Conservation (phyloP, 495 filamentous ascomycete genomes). For the Evansstolkia leycettana region DNA sequence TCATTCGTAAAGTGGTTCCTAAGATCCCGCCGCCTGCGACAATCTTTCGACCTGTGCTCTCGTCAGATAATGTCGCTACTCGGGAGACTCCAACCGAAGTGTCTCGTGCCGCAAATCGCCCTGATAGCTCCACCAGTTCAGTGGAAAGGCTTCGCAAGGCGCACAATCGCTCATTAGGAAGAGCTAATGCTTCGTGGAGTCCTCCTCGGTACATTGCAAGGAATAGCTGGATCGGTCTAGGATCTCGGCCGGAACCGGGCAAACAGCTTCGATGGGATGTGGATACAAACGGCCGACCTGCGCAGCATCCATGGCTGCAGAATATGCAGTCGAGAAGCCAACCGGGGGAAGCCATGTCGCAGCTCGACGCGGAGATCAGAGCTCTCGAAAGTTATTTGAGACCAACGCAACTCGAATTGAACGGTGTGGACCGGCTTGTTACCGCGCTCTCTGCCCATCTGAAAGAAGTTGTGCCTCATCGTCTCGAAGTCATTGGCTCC, state of each 20-base stretch:
- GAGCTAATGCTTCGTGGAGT: too few species aligned
- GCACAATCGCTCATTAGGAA: too few species aligned
- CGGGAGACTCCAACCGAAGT: neutral
- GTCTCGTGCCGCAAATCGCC: neutral
- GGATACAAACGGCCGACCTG: conserved; percentile 4
- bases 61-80: conserved; percentile 1
- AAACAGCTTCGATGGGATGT: conserved; percentile 9
- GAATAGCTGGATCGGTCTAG: too few species aligned
- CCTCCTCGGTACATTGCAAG: too few species aligned
- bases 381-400: conserved; percentile 32
- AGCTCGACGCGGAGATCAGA: conserved; percentile 33
- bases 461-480: conserved; percentile 7
- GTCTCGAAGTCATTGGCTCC: conserved; percentile 37
- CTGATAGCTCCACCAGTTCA: neutral
- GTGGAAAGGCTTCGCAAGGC: too few species aligned
- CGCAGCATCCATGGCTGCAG: conserved; percentile 22
- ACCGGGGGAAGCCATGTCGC: conserved; percentile 8
- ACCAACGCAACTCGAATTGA: conserved; percentile 21
- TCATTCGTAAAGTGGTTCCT: conserved; percentile 25
- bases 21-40: neutral
- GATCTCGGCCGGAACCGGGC: neutral
- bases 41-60: neutral
- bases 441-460: conserved; percentile 15
- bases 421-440: conserved; percentile 14
- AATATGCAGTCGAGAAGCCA: conserved; percentile 2